Conservation (phyloP, 2,329 filamentous ascomycete species). For the Chalara sp. region DNA sequence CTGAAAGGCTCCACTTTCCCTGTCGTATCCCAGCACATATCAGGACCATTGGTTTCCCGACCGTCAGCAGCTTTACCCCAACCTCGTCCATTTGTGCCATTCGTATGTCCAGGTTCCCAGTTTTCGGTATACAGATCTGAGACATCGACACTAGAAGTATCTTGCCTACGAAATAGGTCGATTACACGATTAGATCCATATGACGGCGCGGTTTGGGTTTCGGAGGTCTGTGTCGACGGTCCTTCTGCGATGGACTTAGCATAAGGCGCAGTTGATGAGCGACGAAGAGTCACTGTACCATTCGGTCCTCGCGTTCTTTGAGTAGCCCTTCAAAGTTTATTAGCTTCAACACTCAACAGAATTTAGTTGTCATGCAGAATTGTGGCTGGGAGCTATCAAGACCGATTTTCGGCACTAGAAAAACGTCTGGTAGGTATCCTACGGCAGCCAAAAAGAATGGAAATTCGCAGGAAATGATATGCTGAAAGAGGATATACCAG, state of each 20-base stretch:
- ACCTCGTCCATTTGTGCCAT: slow-evolving; percentile 50
- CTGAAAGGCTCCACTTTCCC: slow-evolving; percentile 66
- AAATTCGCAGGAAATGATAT: too few species aligned
- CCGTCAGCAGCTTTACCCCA: slow-evolving; percentile 77
- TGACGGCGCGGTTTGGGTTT: too few species aligned
- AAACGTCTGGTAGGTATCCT: too few species aligned
- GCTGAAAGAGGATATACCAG: slow-evolving; percentile 42
- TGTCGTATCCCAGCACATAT: slow-evolving; percentile 80
- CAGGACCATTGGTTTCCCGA: slow-evolving; percentile 74
- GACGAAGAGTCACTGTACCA: background rate
- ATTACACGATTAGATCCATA: too few species aligned
- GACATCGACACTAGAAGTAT: slow-evolving; percentile 50
- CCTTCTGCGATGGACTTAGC: background rate
- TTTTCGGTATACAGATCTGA: slow-evolving; percentile 63
- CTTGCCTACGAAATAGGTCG: slow-evolving; percentile 1
- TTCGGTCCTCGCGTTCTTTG: background rate
- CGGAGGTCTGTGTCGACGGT: too few species aligned
- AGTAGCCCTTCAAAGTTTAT: too few species aligned
- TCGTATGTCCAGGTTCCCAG: slow-evolving; percentile 72
- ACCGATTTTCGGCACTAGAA: too few species aligned
- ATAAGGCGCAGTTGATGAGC: background rate
- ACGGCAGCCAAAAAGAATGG: too few species aligned
- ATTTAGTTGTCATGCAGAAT: too few species aligned
- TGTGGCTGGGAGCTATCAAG: too few species aligned
- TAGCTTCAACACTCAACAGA: too few species aligned